phyloP scores from a whole-genome alignment of 2,329 filamentous ascomycete species.

The Thelonectria olida region DNA sequence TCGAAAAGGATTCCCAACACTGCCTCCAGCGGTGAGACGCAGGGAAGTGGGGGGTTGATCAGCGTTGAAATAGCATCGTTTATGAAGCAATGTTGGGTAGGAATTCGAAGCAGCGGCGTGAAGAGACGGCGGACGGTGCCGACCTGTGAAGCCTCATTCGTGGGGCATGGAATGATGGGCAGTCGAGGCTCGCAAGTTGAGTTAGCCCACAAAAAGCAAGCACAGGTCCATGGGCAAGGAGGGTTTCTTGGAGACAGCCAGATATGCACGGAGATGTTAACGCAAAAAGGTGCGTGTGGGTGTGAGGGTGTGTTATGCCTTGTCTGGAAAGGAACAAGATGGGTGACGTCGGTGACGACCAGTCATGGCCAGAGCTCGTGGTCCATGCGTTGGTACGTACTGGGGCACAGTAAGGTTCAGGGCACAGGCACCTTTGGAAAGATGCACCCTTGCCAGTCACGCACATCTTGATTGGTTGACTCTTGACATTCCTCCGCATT shows the following conservation, averaged over 20 bases:
- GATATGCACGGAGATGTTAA: background rate
- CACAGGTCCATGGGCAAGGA: too few species aligned
- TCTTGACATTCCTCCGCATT: constrained; percentile 16
- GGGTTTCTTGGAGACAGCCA: too few species aligned
- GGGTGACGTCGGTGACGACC: constrained; percentile 36
- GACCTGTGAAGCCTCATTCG: background rate
- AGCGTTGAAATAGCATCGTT: background rate
- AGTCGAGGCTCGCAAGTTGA: constrained; percentile 1
- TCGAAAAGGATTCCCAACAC: too few species aligned
- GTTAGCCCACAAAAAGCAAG: constrained; percentile 14
- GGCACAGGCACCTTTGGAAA: background rate
- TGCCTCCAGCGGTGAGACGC: too few species aligned
- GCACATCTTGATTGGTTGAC: constrained; percentile 10
- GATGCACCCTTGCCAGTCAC: constrained; percentile 1
- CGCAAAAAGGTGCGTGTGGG: background rate
- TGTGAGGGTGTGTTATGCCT: background rate
- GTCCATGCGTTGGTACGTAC: too few species aligned
- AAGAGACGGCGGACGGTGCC: constrained; percentile 4
- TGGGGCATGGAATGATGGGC: constrained; percentile 7
- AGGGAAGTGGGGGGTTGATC: constrained; percentile 6
- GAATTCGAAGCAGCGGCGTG: background rate
- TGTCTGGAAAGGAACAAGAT: constrained; percentile 7
- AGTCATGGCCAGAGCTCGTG: constrained; percentile 11
- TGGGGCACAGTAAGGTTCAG: background rate
- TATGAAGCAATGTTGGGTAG: constrained; percentile 1